A percentile compares a stretch with the other conserved stretches of the same genome.
Evolutionary conservation across 2,329 filamentous ascomycete species (phyloP).

Genomic region (Aureobasidium sp.): DNA sequence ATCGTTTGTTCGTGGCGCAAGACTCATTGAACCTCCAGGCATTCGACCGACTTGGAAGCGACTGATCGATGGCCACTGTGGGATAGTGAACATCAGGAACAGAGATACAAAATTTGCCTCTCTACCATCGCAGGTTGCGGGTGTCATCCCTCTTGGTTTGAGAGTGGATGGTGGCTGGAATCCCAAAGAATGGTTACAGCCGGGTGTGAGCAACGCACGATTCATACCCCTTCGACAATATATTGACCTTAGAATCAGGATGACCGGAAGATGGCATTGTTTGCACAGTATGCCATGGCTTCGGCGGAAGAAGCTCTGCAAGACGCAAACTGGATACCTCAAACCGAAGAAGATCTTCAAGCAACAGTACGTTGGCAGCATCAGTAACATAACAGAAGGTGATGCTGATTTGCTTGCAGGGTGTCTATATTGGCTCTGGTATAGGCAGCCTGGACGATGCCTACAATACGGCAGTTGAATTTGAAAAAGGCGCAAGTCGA

Average conservation of each 20-base stretch:
- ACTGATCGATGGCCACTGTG: constrained; percentile 70
- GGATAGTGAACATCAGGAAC: constrained; percentile 64
- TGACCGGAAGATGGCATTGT: constrained; percentile 75
- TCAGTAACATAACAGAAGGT: not conserved
- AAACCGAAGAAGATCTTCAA: constrained; percentile 54
- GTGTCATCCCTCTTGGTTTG: constrained; percentile 59
- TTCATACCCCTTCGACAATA: constrained; percentile 21
- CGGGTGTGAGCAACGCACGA: constrained; percentile 24
- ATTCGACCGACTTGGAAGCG: constrained; percentile 70
- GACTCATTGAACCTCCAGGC: constrained; percentile 35
- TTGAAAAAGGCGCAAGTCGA: constrained; percentile 58
- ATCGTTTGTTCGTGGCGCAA: not conserved
- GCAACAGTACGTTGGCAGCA: constrained; percentile 47
- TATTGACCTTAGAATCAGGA: constrained; percentile 43
- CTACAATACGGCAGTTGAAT: constrained; percentile 73
- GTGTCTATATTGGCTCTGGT: constrained; percentile 87
- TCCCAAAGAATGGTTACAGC: constrained; percentile 37
- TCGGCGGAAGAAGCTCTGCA: constrained; percentile 77
- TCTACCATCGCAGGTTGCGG: constrained; percentile 78
- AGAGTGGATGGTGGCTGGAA: constrained; percentile 38
- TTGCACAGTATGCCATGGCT: constrained; percentile 85
- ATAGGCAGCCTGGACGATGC: constrained; percentile 92
- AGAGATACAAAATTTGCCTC: constrained; percentile 57
- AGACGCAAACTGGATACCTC: constrained; percentile 70
- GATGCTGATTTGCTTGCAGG: constrained; percentile 37